Percentiles rank a stretch among this genome's conserved stretches.
Evolutionary conservation across 2,329 filamentous ascomycete species (phyloP).

Genomic region (Penicillium crustosum): DNA sequence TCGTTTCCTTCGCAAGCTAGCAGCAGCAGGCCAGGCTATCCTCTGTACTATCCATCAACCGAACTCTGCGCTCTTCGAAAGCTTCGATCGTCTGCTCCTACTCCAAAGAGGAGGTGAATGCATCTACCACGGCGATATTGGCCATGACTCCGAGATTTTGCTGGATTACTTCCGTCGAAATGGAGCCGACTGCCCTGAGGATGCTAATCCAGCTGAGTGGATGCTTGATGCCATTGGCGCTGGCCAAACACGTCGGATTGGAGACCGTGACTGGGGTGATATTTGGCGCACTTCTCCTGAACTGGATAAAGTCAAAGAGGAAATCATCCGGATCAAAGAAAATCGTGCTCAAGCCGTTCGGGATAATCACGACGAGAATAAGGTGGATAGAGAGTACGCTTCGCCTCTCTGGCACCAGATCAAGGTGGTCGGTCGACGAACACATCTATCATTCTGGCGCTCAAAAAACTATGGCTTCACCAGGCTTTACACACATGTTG

Average conservation of each 20-base stretch:
- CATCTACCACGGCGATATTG: conserved; percentile 57
- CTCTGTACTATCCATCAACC: conserved; percentile 63
- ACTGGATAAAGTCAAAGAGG: conserved; percentile 63
- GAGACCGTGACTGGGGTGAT: conserved; percentile 75
- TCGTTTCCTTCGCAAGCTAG: conserved; percentile 59
- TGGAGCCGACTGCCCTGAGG: conserved; percentile 51
- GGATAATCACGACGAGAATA: conserved; percentile 36
- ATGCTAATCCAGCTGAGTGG: conserved; percentile 55
- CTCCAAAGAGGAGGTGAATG: conserved; percentile 56
- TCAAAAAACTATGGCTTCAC: conserved; percentile 89
- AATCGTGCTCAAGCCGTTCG: conserved; percentile 54
- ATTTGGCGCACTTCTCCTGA: conserved; percentile 75
- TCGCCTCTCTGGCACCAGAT: conserved; percentile 78
- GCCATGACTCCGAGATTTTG: conserved; percentile 49
- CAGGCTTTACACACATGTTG: conserved; percentile 78
- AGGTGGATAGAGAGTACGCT: conserved; percentile 73
- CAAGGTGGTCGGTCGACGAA: conserved; percentile 69
- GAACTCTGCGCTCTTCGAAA: conserved; percentile 56
- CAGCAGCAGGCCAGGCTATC: conserved; percentile 59
- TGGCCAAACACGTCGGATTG: conserved; percentile 69
- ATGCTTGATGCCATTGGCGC: conserved; percentile 66
- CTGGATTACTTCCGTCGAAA: conserved; percentile 56
- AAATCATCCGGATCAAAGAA: conserved; percentile 66
- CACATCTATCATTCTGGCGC: conserved; percentile 78
- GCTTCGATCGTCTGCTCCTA: conserved; percentile 58